A percentile compares a stretch with the other conserved stretches of the same genome.
Conservation (phyloP, 768 basidiomycete species). For the Suillus occidentalis region DNA sequence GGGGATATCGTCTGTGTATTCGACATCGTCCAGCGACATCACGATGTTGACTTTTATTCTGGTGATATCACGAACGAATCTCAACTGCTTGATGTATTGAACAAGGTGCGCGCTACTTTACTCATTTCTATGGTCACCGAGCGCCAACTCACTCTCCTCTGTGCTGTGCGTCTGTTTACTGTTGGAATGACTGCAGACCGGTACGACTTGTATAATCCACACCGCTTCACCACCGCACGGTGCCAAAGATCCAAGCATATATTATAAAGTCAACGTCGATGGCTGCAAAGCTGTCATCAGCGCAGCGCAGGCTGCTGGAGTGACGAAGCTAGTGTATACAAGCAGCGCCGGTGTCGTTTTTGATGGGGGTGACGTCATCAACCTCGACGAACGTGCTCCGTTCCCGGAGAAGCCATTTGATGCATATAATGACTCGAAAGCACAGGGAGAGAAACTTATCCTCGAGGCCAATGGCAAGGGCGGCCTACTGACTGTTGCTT, state of each 20-base stretch:
- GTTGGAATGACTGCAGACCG: conserved; percentile 48
- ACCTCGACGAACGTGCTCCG: conserved; percentile 85
- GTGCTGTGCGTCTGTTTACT: neutral
- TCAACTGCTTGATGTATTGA: conserved; percentile 69
- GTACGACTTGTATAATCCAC: conserved; percentile 90
- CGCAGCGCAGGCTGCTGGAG: conserved; percentile 68
- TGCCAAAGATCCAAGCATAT: conserved; percentile 65
- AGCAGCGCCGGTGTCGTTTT: conserved; percentile 91
- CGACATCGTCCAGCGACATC: conserved; percentile 89
- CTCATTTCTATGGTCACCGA: neutral
- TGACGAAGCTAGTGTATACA: conserved; percentile 91
- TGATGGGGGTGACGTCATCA: conserved; percentile 75
- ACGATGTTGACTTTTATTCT: conserved; percentile 84
- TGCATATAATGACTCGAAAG: conserved; percentile 94
- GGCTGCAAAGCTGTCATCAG: conserved; percentile 86
- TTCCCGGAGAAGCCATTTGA: conserved; percentile 76
- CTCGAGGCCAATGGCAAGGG: conserved; percentile 83
- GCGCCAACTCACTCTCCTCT: neutral
- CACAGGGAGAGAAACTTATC: conserved; percentile 80
- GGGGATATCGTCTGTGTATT: conserved; percentile 83
- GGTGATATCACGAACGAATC: conserved; percentile 84
- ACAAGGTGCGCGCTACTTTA: conserved; percentile 51
- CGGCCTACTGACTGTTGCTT: conserved; percentile 83
- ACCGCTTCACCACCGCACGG: conserved; percentile 86
- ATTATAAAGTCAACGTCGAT: conserved; percentile 91